These are phyloP conservation scores for Orbilia javanica DNA, from an alignment of 2,329 filamentous ascomycete species.

Conservation along the genomic window DNA sequence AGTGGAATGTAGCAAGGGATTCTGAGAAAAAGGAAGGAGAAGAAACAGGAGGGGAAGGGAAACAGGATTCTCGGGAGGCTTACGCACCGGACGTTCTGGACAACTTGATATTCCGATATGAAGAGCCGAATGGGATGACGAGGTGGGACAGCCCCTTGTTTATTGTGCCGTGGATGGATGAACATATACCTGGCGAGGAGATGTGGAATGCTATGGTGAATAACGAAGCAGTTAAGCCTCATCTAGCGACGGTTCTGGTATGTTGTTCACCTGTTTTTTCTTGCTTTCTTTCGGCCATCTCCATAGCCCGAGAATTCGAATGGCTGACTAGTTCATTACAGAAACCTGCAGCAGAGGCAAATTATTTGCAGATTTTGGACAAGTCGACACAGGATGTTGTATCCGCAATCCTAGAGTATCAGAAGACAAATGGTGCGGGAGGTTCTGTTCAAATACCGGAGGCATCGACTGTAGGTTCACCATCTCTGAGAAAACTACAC, in stretches of 20 bases:
- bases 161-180: slow-evolving; percentile 81
- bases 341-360: slow-evolving; percentile 73
- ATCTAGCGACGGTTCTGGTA: slow-evolving; percentile 78
- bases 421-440: slow-evolving; percentile 58
- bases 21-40: slow-evolving; percentile 55
- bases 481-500: not conserved
- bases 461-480: slow-evolving; percentile 35
- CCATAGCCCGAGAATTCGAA: slow-evolving; percentile 9
- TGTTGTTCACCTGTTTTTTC: slow-evolving; percentile 15
- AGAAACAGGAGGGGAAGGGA: slow-evolving; percentile 58
- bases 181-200: slow-evolving; percentile 71
- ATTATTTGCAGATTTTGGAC: slow-evolving; percentile 85
- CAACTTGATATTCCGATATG: slow-evolving; percentile 83
- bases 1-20: slow-evolving; percentile 70
- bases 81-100: slow-evolving; percentile 76
- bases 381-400: slow-evolving; percentile 82
- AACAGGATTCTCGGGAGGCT: slow-evolving; percentile 63
- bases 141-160: slow-evolving; percentile 88
- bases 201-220: slow-evolving; percentile 80
- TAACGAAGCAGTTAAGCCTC: slow-evolving; percentile 75
- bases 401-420: slow-evolving; percentile 73
- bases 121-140: slow-evolving; percentile 87
- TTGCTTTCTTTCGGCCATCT: not conserved
- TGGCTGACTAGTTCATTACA: slow-evolving; percentile 57
- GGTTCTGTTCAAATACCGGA: slow-evolving; percentile 43